Base-by-base conservation (phyloP, 2,329 filamentous ascomycete species). In the Curvularia spicifera region DNA sequence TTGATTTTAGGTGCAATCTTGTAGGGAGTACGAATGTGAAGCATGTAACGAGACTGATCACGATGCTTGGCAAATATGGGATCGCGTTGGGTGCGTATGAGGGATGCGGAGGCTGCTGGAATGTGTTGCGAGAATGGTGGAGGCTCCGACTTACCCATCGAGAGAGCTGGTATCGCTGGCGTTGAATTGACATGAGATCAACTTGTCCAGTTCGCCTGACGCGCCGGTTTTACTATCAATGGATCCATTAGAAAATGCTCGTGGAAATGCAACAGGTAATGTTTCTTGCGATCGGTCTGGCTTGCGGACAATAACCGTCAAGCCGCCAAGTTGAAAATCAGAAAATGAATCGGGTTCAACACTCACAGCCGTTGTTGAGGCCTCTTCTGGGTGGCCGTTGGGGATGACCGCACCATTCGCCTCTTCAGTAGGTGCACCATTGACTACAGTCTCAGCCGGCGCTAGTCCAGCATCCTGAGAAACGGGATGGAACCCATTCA, bases 241-340 rank as follows among this genome's bases (percentile, higher is more conserved):
- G 49, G 80, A 84, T 61, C 82, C 80, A 72, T 85, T 84, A 61
- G 83, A 84, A 73, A 84, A 84, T 20, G 81, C 84, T 72, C 81
- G 78, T 56, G 70, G 66, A 59, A 65, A 58, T 54, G 56, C 63
- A 60, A 61, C 60, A 60, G 76, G 57, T 68, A 65, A 74, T 64
- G 62, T 71, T 68, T 70, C 65, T 70, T 69, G 70, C 56, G 57
- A 61, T 53, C 66, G 63, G 52, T 71, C 72, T 68, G 76, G 76
- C 53, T 76, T 79, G 65, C 77, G 81, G 53, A 86, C 81, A 60
- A 87, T 77, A 58, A 85, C 83, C 42, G 79, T 80, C 61, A 87
- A 78, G 55, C 78, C 78, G 64, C 80, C 78, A 60, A 84, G 78
- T 68, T 85, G 81, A 57, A 81, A 78, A 67, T 86, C 80, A 39